A percentile compares a stretch with the other conserved stretches of the same genome.
Evolutionary conservation across 2,329 filamentous ascomycete species (phyloP).

Genomic region (Aspergillus fischeri): DNA sequence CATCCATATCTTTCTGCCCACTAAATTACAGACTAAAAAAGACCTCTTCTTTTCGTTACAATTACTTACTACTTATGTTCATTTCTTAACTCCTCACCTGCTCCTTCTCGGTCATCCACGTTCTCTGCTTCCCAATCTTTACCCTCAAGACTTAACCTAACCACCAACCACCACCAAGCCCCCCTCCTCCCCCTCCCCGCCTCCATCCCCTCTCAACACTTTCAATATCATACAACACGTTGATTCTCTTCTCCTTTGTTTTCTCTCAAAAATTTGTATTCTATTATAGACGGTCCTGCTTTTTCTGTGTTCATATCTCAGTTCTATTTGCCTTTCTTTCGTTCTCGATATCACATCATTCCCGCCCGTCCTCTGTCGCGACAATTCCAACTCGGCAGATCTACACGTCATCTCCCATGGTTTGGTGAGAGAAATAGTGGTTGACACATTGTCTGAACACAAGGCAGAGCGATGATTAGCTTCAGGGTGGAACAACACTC

Average conservation of each 20-base stretch:
- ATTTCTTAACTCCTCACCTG: background rate
- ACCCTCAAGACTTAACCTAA: background rate
- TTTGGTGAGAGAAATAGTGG: conserved; percentile 6
- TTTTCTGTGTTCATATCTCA: background rate
- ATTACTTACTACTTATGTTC: background rate
- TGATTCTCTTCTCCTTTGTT: conserved; percentile 1
- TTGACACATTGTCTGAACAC: conserved; percentile 28
- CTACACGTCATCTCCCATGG: conserved; percentile 2
- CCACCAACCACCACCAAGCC: background rate
- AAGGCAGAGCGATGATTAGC: conserved; percentile 43
- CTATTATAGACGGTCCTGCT: background rate
- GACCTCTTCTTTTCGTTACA: background rate
- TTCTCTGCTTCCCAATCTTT: conserved; percentile 1
- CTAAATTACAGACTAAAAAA: background rate
- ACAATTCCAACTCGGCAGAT: background rate
- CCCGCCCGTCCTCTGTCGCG: background rate
- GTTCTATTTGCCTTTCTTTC: background rate
- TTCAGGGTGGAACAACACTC: conserved; percentile 40
- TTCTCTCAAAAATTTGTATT: conserved; percentile 1
- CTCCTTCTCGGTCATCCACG: conserved; percentile 1
- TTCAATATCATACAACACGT: background rate
- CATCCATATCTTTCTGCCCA: background rate
- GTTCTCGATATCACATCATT: background rate
- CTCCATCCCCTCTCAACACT: background rate
- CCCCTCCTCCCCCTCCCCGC: background rate